These are phyloP conservation scores for Fomes fomentarius DNA, from an alignment of 1,284 basidiomycete genomes.

Conservation along the genomic window DNA sequence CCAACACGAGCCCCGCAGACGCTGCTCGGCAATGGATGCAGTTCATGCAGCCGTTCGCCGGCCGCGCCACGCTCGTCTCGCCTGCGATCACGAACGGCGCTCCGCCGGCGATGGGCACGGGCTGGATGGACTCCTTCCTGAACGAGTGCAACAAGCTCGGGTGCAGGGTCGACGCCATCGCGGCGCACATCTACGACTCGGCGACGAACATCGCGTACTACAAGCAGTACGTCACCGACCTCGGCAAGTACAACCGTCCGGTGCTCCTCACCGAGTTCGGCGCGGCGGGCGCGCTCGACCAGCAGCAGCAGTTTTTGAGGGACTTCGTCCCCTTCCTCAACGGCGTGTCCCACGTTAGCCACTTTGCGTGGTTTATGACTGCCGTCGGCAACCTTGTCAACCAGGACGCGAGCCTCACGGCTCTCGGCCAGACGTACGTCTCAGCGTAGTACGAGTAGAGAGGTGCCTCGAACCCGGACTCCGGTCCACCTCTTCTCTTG, in stretches of 20 bases:
- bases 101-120: constrained; percentile 33
- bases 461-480: too few species aligned
- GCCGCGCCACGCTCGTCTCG: constrained; percentile 36
- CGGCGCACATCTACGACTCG: constrained; percentile 39
- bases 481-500: too few species aligned
- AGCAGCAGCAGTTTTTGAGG: constrained; percentile 33
- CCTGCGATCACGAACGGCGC: constrained; percentile 39
- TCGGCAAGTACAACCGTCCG: constrained; percentile 33
- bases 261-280: constrained; percentile 39
- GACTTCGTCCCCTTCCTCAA: constrained; percentile 36
- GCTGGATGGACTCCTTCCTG: constrained; percentile 37
- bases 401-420: constrained; percentile 21
- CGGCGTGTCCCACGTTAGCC: constrained; percentile 27
- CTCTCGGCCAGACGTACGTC: constrained; percentile 20
- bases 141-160: constrained; percentile 30
- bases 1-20: constrained; percentile 33
- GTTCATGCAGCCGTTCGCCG: constrained; percentile 38
- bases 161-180: constrained; percentile 36
- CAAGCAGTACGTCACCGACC: constrained; percentile 35
- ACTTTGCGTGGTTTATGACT: constrained; percentile 37
- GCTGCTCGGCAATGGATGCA: constrained; percentile 34
- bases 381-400: constrained; percentile 32
- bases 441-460: too few species aligned
- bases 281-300: constrained; percentile 26
- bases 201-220: constrained; percentile 36